phyloP scores from a whole-genome alignment of 2,329 filamentous ascomycete genomes.

The Cercospora canescens region DNA sequence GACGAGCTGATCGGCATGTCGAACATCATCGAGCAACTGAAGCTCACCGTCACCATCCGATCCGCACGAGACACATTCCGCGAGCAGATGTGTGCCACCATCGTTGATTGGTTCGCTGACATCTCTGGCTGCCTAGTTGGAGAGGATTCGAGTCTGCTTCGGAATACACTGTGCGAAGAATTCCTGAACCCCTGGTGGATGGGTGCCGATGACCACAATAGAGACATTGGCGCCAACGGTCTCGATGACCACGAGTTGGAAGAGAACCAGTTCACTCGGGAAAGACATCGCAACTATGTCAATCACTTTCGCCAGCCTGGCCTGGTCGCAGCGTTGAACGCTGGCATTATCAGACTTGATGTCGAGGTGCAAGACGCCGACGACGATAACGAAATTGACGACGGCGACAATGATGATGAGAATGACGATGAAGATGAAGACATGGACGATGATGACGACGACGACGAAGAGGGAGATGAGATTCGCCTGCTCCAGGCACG shows the following conservation, averaged over 20 bases:
- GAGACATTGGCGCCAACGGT: conserved; percentile 72
- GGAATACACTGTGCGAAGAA: conserved; percentile 85
- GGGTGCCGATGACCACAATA: conserved; percentile 81
- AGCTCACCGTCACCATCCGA: conserved; percentile 91
- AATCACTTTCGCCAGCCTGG: conserved; percentile 27
- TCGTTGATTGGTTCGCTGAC: conserved; percentile 93
- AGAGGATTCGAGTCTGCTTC: conserved; percentile 73
- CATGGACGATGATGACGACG: conserved; percentile 29
- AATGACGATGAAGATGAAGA: conserved; percentile 31
- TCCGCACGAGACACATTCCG: conserved; percentile 93
- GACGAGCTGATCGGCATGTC: conserved; percentile 74
- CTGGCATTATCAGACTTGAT: conserved; percentile 28
- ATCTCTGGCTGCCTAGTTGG: conserved; percentile 88
- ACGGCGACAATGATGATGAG: conserved; percentile 51
- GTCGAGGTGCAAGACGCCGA: conserved; percentile 44
- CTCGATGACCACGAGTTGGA: conserved; percentile 78
- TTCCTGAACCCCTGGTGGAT: conserved; percentile 83
- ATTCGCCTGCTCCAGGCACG: conserved; percentile 19
- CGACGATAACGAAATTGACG: conserved; percentile 44
- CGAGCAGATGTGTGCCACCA: conserved; percentile 97
- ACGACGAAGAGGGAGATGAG: conserved; percentile 50
- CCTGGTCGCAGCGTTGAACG: conserved; percentile 16
- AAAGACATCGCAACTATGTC: conserved; percentile 43
- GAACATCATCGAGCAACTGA: conserved; percentile 88
- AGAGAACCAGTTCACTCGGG: conserved; percentile 46